These are phyloP conservation scores for Gynochthodes officinalis DNA, from an alignment of 257 asterid genomes.

Conservation along the genomic window DNA sequence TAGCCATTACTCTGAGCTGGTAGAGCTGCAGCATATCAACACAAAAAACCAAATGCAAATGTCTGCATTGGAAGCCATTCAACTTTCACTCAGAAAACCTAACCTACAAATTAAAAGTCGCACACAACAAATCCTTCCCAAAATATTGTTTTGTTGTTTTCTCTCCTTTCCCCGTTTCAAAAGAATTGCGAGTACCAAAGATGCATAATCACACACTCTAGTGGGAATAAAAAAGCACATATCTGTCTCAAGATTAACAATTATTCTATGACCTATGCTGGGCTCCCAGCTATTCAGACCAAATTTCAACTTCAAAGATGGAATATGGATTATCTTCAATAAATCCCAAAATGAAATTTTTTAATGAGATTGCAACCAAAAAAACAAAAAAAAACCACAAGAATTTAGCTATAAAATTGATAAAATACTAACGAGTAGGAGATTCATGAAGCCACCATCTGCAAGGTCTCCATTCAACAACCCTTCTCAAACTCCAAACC, in stretches of 20 bases:
- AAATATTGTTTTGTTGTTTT: conserved; percentile 3
- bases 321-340: not conserved
- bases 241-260: not conserved
- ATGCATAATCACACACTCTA: not conserved
- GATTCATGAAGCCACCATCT: conserved; percentile 79
- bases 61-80: conserved; percentile 86
- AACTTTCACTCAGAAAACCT: conserved; percentile 46
- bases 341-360: not conserved
- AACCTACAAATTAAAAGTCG: conserved; percentile 9
- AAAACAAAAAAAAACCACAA: not conserved
- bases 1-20: conserved; percentile 80
- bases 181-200: not conserved
- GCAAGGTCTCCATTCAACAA: conserved; percentile 92
- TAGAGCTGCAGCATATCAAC: conserved; percentile 97
- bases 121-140: not conserved
- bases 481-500: conserved; percentile 76
- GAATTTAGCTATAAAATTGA: not conserved
- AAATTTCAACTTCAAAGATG: not conserved
- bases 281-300: not conserved
- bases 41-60: conserved; percentile 83
- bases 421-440: conserved; percentile 51
- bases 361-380: too few species aligned
- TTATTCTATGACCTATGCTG: not conserved
- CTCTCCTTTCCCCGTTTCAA: too few species aligned
- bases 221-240: not conserved